Base-by-base conservation (phyloP, 1,284 basidiomycete genomes). In the Puccinia horiana region DNA sequence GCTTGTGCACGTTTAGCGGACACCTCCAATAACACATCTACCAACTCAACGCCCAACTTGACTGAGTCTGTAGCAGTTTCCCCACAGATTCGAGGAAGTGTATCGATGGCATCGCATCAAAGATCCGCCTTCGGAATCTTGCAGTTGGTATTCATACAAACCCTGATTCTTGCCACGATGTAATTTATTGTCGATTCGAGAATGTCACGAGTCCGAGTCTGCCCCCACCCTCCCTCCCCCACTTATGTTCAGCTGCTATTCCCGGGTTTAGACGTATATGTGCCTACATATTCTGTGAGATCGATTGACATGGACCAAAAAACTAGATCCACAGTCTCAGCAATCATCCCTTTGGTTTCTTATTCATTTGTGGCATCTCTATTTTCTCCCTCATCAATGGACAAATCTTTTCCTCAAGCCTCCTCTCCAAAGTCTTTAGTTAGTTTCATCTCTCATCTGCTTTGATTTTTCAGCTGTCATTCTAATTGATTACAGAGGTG, bases 1-100 rank as follows among this genome's bases (percentile, higher is more conserved):
- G 75, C 56, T 35, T 58, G 75, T 16, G 35, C 72, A 5, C 72
- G 52, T 56, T 40, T 56, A 20, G 23, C 72, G 52, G 29, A 47
- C 14, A 9, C 49, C 32, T 54, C 72, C 14, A 74, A 74, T 23
- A n/a, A 23, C 35, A 56, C 29, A 26, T 52, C 72, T 40, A 1
- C 52, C 26, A 56, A 56, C 20, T 74, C 72, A 35, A 0, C 32
- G n/a, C 26, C 14, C 9, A 56, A 74, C 47, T 56, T 52, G 52
- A 54, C 47, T 32, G n/a, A n/a, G n/a, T n/a, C n/a, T n/a, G 23
- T 23, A 20, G 52, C 29, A n/a, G 52, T 40, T 6, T 35, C 52
- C 49, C 32, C 72, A 23, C 35, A 54, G 35, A 32, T 74, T 52
- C 26, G 69, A 72, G 69, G 69, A 47, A 72, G 69, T 32, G 29